phyloP scores from a whole-genome alignment of 495 filamentous ascomycete species.

The Cairneyella variabilis region DNA sequence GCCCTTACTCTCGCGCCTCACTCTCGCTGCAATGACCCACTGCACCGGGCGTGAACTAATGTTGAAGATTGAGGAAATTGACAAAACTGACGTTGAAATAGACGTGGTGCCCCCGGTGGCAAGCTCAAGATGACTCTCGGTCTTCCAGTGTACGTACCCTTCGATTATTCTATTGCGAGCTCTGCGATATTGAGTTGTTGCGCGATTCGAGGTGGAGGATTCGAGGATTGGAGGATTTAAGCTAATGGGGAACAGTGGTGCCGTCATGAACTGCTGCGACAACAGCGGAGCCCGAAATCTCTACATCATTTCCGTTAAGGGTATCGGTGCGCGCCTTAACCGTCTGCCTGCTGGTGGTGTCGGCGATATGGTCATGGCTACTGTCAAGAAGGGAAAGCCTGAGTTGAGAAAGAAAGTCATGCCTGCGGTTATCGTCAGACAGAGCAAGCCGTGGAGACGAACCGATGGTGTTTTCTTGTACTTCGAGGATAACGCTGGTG shows the following conservation, averaged over 20 bases:
- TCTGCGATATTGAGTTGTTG: not conserved
- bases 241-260: conserved; percentile 58
- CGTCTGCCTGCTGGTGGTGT: conserved; percentile 96
- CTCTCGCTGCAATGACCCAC: not conserved
- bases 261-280: conserved; percentile 96
- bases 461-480: conserved; percentile 97
- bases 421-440: conserved; percentile 95
- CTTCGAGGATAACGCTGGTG: conserved; percentile 99
- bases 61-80: not conserved
- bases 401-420: conserved; percentile 99
- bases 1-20: not conserved
- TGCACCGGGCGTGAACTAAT: not conserved
- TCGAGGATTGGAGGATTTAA: conserved; percentile 8
- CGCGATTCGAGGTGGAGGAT: too few species aligned
- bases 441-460: conserved; percentile 98
- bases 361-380: conserved; percentile 99
- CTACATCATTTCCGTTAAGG: conserved; percentile 99
- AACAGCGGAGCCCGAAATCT: conserved; percentile 98
- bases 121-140: conserved; percentile 99
- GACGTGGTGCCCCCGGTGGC: conserved; percentile 94
- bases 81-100: conserved; percentile 22
- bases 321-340: conserved; percentile 97
- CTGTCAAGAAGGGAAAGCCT: conserved; percentile 99
- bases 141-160: conserved; percentile 89
- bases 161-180: too few species aligned